Conservation (phyloP, 2,329 filamentous ascomycete genomes). For the Colletotrichum sp. region DNA sequence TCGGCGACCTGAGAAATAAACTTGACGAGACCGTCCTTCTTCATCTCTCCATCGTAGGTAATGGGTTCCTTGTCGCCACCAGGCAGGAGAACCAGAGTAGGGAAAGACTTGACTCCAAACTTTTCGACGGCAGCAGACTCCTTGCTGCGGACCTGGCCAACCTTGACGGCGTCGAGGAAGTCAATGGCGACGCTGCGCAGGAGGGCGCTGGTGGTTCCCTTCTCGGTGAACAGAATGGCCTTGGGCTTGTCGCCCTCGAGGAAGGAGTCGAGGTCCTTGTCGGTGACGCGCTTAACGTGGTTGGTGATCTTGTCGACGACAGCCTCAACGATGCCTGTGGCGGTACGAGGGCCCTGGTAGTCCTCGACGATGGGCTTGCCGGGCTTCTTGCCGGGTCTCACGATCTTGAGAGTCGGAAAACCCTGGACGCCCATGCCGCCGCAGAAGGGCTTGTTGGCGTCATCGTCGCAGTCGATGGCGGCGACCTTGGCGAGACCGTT, state of each 20-base stretch:
- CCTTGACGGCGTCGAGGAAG: constrained; percentile 78
- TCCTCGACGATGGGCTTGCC: constrained; percentile 82
- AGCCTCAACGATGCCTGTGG: constrained; percentile 87
- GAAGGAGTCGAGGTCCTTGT: constrained; percentile 81
- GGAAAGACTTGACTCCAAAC: constrained; percentile 80
- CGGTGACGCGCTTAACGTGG: constrained; percentile 80
- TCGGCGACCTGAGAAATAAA: constrained; percentile 82
- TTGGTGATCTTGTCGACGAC: constrained; percentile 91
- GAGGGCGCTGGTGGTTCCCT: constrained; percentile 84
- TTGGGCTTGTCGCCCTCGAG: constrained; percentile 75
- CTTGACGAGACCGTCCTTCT: constrained; percentile 79
- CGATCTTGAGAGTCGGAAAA: constrained; percentile 95
- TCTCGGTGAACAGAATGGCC: constrained; percentile 91
- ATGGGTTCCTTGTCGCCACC: constrained; percentile 71
- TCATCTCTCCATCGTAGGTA: constrained; percentile 81
- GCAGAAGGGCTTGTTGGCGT: constrained; percentile 88
- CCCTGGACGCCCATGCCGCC: constrained; percentile 86
- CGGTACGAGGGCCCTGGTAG: constrained; percentile 82
- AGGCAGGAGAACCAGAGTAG: constrained; percentile 80
- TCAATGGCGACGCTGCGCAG: constrained; percentile 88
- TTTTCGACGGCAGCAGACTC: constrained; percentile 73
- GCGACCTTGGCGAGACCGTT: constrained; percentile 94
- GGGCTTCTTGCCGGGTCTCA: constrained; percentile 81
- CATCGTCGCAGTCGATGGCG: constrained; percentile 93
- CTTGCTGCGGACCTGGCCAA: constrained; percentile 86